Percentiles rank a stretch among this genome's conserved stretches.
Evolutionary conservation across 2,329 filamentous ascomycete genomes (phyloP).

Genomic region (Xylariaceae sp.): DNA sequence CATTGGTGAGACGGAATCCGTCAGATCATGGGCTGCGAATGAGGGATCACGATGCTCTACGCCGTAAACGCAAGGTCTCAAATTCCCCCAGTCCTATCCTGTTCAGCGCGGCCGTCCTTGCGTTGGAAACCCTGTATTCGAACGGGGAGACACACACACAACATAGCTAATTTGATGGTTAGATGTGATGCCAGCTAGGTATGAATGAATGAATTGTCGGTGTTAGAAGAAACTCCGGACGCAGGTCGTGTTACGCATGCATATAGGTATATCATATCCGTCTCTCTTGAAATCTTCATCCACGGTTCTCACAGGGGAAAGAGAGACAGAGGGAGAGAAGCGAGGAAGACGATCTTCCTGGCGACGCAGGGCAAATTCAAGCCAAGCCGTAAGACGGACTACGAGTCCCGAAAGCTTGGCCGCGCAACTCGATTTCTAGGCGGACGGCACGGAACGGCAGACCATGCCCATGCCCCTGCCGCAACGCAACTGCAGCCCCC

Average conservation of each 20-base stretch:
- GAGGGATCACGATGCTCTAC: background rate
- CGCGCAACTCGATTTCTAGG: constrained; percentile 1
- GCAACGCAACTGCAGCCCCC: constrained; percentile 15
- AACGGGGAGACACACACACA: constrained; percentile 2
- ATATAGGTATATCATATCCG: constrained; percentile 6
- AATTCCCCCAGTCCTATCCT: background rate
- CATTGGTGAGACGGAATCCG: background rate
- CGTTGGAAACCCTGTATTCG: constrained; percentile 3
- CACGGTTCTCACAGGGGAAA: no score
- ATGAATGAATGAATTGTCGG: background rate
- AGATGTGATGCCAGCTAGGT: background rate
- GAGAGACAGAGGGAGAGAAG: no score
- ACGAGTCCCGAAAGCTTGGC: constrained; percentile 20
- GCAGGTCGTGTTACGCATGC: constrained; percentile 10
- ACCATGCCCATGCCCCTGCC: constrained; percentile 3
- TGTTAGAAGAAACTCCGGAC: constrained; percentile 6
- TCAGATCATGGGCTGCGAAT: constrained; percentile 2
- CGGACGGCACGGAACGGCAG: constrained; percentile 19
- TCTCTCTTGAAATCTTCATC: no score
- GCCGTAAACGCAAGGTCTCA: background rate
- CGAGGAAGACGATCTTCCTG: background rate
- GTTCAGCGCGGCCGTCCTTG: background rate
- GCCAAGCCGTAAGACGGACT: constrained; percentile 20
- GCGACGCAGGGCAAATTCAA: constrained; percentile 7
- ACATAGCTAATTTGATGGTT: background rate